Base-by-base conservation (phyloP, 768 basidiomycete genomes). In the Lactifluus volemus region DNA sequence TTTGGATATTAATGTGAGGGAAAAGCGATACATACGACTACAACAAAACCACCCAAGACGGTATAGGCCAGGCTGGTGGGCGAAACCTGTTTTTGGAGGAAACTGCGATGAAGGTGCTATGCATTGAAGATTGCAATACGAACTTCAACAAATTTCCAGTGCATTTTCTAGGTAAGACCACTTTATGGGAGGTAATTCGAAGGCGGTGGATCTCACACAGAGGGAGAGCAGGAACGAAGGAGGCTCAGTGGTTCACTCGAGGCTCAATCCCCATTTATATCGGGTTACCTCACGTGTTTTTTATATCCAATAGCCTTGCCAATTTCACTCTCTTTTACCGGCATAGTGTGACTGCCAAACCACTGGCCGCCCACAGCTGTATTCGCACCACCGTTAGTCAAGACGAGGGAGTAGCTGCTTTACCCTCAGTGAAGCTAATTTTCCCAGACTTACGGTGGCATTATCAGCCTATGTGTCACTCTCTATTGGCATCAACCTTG, bases 1-100 rank as follows among this genome's bases (percentile, higher is more conserved):
- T n/a, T 25, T 36, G 61, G 8, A 15, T 34, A 12, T 25, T 9
- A 11, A 19, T 17, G 14, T 64, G 6, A 29, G 30, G 49, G 14
- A 14, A n/a, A 39, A 58, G 45, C 58, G 39, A n/a, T 1, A 68
- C 77, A 41, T 57, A 81, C 80, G 10, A 74, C 72, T 36, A 81
- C 79, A 32, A 77, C 75, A 52, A 81, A 81, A 3, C 80, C 85
- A 4, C 85, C 86, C 1, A 88, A 70, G 59, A 81, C 80, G 25
- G 82, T 81, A 66, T 88, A 88, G 10, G 83, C 81, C 63, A 86
- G 65, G 19, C 81, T 75, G 1, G 81, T 70, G 32, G 75, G 67
- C 1, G 83, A 78, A 2, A 81, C 75, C 87, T 88, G 68, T 55
- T 54, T 45, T 41, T 21, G 21, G 58, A 59, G 62, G 63, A 53